phyloP scores from a whole-genome alignment of 2,329 filamentous ascomycete species.

The Diaporthe sp. region DNA sequence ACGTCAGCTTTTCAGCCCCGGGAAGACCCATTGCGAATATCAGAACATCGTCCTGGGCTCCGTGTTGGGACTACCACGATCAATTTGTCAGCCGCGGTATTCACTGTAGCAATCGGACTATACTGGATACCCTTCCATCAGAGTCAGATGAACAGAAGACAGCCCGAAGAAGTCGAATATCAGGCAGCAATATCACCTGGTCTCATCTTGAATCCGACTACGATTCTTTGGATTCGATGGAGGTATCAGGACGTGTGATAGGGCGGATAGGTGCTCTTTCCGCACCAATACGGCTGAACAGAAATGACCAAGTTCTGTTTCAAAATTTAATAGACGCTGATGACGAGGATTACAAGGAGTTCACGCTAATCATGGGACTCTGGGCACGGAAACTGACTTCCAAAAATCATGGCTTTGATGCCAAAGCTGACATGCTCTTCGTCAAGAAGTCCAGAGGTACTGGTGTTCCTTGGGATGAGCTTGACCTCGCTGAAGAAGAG shows the following conservation, averaged over 20 bases:
- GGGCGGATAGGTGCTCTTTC: neutral
- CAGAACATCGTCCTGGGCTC: neutral
- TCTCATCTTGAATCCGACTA: neutral
- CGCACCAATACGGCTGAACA: neutral
- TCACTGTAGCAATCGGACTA: neutral
- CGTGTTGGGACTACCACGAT: neutral
- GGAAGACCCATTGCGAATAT: neutral
- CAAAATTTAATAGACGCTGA: neutral
- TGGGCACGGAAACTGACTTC: neutral
- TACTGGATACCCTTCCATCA: neutral
- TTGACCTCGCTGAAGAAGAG: neutral
- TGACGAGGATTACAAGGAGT: neutral
- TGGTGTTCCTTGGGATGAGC: neutral
- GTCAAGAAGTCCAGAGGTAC: too few relatives aligned
- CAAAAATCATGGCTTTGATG: neutral
- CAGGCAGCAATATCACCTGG: neutral
- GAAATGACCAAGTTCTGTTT: neutral
- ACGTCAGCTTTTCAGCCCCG: neutral
- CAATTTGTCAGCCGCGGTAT: neutral
- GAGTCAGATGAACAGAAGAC: neutral
- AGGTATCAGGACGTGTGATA: neutral
- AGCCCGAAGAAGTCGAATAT: neutral
- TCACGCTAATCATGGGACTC: neutral
- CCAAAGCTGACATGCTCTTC: neutral
- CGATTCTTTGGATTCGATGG: neutral